Base-by-base conservation (phyloP, 495 filamentous ascomycete species). In the Lasiosphaeris hirsuta region DNA sequence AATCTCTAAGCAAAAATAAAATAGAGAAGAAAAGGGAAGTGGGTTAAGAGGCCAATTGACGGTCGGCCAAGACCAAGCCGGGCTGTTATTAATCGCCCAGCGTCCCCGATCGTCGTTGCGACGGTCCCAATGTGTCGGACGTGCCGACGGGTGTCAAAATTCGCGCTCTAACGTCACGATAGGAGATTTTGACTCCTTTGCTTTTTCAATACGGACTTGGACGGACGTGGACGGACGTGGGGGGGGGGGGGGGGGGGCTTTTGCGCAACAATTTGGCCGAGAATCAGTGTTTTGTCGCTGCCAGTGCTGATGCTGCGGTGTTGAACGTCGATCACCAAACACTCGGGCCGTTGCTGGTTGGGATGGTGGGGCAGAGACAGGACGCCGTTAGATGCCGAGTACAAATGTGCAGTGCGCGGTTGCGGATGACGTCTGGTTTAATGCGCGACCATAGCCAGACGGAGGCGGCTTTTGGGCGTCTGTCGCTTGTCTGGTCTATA, bases 281-380 rank as follows among this genome's bases (percentile, higher is more conserved):
- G 49, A 41, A 35, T 14, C 46, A 33, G 19, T 49, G 33, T 13
- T 49, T 14, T 8, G 10, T 14, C 35, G 18, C 42, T 59, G 38
- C 9, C 18, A 36, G 9, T 10, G 17, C 23, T 30, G 23, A 5
- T 30, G 23, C 23, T 30, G 23, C 23, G 23, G 23, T 30, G 23
- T 30, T 2, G 23, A 30, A 30, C 14, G 34, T 38, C 42, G 42
- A 54, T 54, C 51, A 37, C 50, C 34, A 43, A 36, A 23, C 37
- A 42, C 10, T 59, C 57, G 50, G 57, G 36, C 50, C 57, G 49
- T 49, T 42, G 49, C 34, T 44, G 18, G 30, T 15, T 52, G 13
- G 23, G 23, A 30, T 30, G 23, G 23, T 30, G 23, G 23, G 23
- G 23, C 23, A 30, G 23, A 30, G 23, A 30, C 23, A 30, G 5